Evolutionary conservation across 441 rosid genomes (phyloP).

Genomic region (Isatis lusitanica): DNA sequence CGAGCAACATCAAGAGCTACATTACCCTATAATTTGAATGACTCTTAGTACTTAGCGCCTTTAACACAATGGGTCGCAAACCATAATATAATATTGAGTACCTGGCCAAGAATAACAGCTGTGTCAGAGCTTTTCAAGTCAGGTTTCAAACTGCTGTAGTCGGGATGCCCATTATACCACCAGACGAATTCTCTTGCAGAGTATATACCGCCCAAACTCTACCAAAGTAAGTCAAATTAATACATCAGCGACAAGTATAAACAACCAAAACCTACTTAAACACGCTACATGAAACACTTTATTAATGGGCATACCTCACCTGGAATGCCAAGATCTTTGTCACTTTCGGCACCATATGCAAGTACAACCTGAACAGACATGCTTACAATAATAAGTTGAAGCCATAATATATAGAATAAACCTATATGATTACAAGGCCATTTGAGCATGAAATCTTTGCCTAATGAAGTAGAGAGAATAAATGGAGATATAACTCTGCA

Average conservation of each 20-base stretch:
- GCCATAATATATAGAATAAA: neutral
- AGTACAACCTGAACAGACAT: constrained; percentile 70
- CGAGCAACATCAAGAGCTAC: constrained; percentile 95
- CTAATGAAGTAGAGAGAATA: no score
- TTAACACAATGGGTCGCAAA: neutral
- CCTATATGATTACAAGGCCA: neutral
- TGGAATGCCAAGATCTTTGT: constrained; percentile 74
- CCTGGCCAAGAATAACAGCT: constrained; percentile 88
- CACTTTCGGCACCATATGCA: constrained; percentile 95
- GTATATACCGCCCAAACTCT: constrained; percentile 69
- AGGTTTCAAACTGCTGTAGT: constrained; percentile 60
- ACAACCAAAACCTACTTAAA: constrained; percentile 1
- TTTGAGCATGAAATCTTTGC: neutral
- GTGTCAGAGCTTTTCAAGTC: constrained; percentile 71
- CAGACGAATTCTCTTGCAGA: constrained; percentile 96
- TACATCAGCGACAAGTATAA: constrained; percentile 16
- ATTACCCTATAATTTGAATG: constrained; percentile 66
- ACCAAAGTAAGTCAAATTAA: constrained; percentile 13
- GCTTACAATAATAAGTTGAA: constrained; percentile 1
- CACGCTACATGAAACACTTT: neutral
- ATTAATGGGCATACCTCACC: constrained; percentile 64
- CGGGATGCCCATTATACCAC: constrained; percentile 98
- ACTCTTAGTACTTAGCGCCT: neutral
- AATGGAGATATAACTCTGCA: no score
- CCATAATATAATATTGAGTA: constrained; percentile 21